Base-by-base conservation (phyloP, 2,329 filamentous ascomycete genomes). In the Trichophaea hybrida region DNA sequence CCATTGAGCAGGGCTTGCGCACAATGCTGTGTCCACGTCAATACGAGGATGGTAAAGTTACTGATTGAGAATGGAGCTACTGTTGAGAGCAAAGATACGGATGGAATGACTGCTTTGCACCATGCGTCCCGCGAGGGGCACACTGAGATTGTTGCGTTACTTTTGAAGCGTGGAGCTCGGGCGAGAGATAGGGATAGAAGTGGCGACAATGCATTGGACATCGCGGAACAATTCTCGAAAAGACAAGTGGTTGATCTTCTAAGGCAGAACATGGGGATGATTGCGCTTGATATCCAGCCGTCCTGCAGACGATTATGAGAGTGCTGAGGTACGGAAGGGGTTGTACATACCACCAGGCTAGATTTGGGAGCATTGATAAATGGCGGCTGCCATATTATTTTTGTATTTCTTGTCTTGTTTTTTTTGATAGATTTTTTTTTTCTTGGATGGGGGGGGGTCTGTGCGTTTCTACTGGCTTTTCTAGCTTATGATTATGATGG, bases 181-280 rank as follows among this genome's bases (percentile, higher is more conserved):
- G 53, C 40, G 12, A 55, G 31, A 5, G 53, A 12, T 5, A 5
- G 34, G 15, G 53, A 55, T 15, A 31, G 5, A 5, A 12, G 37
- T 33, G 53, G 53, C 8, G 40, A 43, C 17, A 44, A 43, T 33
- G 13, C 53, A 8, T 37, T 55, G 53, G 53, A 40, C 44, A 24
- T 55, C 4, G 53, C 53, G 10, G 15, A 24, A 5, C 8, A 12
- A 37, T 53, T 35, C 34, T n/a, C 12, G 12, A 43, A 44, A 32
- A 6, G 12, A 6, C 10, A 55, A n/a, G 38, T 55, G 6, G 40
- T 55, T 8, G 15, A 46, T 15, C 33, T 55, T 10, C 15, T 55
- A 35, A 55, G 53, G 31, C 31, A 8, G 53, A 46, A 43, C n/a
- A 55, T 55, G 53, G 53, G 53, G 15, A 55, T 55, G 53, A 55